phyloP scores from a whole-genome alignment of 2,329 filamentous ascomycete species.

The Blastomyces gilchristii region DNA sequence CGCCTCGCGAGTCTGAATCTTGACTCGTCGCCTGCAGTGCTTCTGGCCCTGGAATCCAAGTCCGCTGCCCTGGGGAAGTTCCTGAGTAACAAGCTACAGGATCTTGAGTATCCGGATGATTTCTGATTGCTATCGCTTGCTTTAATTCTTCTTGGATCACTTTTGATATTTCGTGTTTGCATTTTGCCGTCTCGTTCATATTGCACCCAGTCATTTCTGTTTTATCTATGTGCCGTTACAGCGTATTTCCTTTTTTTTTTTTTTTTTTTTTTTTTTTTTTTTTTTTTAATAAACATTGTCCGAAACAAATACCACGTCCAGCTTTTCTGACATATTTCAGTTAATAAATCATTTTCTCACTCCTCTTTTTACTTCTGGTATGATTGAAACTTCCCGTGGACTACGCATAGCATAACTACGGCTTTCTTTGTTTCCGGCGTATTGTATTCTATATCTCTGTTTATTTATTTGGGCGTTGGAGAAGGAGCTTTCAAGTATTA shows the following conservation, averaged over 20 bases:
- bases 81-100: constrained; percentile 31
- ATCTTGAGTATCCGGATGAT: constrained; percentile 35
- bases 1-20: constrained; percentile 33
- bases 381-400: not conserved
- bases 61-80: constrained; percentile 34
- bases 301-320: not conserved
- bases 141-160: constrained; percentile 1
- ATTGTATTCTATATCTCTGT: not conserved
- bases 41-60: constrained; percentile 35
- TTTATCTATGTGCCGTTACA: not conserved
- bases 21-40: constrained; percentile 28
- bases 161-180: not conserved
- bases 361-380: too few relatives aligned
- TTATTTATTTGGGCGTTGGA: not conserved
- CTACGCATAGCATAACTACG: not conserved
- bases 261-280: too few relatives aligned
- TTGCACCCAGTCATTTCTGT: not conserved
- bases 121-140: constrained; percentile 22
- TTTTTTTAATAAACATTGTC: too few relatives aligned
- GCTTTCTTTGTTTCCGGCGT: not conserved
- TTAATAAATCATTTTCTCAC: not conserved
- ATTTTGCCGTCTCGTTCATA: not conserved
- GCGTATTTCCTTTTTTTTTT: too few relatives aligned
- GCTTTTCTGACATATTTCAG: not conserved
- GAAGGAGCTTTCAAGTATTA: not conserved